Base-by-base conservation (phyloP, 2,329 filamentous ascomycete genomes). In the Aspergillus fijiensis region DNA sequence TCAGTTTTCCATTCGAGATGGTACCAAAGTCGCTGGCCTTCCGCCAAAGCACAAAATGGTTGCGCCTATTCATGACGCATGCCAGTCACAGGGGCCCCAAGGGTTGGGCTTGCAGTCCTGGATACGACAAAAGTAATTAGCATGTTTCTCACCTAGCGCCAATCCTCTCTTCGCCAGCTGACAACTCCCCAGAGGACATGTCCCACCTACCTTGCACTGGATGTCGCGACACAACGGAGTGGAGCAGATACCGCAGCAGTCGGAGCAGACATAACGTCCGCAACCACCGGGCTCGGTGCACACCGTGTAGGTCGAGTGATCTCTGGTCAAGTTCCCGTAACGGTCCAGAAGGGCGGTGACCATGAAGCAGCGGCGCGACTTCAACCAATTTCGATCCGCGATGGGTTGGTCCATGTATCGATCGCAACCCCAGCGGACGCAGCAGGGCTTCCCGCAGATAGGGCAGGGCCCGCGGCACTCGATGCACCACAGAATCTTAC, bases 191-290 rank as follows among this genome's bases (percentile, higher is more conserved):
- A 35, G 4, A 35, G 7, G 27, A 3, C 2, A 35, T 35, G n/a
- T 47, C 9, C 5, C 5, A 31, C 54, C 51, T 67, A 73, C 71
- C 60, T 67, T 71, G 63, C 74, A 77, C 53, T 72, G 69, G 23
- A 74, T 65, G 60, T 76, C 72, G 21, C 61, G 61, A 58, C 76
- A 77, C 27, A 69, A 61, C 27, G 66, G 62, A 31, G 67, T 65
- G 4, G 73, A 72, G 59, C 76, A 78, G 16, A 67, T 61, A 10
- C 74, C 73, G 62, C 72, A 75, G 61, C 73, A 77, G 29, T 67
- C 61, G 1, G 73, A 69, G 58, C 74, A 77, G 12, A 76, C 70
- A 59, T 67, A 66, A 51, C 66, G 65, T 50, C 67, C 73, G 61
- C 70, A 76, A 11, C 67, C 70, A 42, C 66, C 68, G 51, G 61